Percentiles rank a stretch among this genome's conserved stretches.
Conservation (phyloP, 148 eudicot genomes). For the Spergularia bocconei region DNA sequence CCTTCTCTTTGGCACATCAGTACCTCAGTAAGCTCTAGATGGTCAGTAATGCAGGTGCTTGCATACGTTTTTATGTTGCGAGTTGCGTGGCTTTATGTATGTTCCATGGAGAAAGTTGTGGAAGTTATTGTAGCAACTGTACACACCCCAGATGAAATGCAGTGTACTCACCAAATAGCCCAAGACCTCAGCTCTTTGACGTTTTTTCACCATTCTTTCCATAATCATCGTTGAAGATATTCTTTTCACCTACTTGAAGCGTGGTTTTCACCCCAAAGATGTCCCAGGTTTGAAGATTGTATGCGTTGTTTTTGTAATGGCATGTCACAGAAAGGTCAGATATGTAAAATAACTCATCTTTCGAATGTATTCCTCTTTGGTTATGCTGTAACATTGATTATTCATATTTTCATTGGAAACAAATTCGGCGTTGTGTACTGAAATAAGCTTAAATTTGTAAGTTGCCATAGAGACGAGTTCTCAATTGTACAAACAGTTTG, state of each 20-base stretch:
- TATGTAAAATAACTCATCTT: constrained; percentile 10
- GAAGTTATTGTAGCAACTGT: not conserved
- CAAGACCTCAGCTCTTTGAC: not conserved
- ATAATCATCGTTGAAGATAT: not conserved
- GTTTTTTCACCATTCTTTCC: not conserved
- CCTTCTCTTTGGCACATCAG: constrained; percentile 47
- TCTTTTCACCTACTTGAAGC: constrained; percentile 1
- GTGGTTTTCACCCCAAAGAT: not conserved
- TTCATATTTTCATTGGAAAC: not conserved
- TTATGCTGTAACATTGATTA: constrained; percentile 9
- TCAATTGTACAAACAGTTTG: too few relatives aligned
- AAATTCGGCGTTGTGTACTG: not conserved
- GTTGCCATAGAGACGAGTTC: too few relatives aligned
- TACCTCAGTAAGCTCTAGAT: constrained; percentile 32
- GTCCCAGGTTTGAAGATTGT: constrained; percentile 13
- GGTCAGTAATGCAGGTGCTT: not conserved
- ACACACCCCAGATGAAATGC: not conserved
- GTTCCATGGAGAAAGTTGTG: not conserved
- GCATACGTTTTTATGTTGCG: not conserved
- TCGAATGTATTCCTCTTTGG: not conserved
- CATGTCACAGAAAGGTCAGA: constrained; percentile 3
- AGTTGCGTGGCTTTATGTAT: not conserved
- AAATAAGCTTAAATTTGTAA: not conserved
- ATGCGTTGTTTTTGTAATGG: constrained; percentile 19
- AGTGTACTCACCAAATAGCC: not conserved